Evolutionary conservation across 352 stramenopile species (phyloP), one percentile per base, ranked within the genome.

Genomic region (Phytophthora vignae): DNA sequence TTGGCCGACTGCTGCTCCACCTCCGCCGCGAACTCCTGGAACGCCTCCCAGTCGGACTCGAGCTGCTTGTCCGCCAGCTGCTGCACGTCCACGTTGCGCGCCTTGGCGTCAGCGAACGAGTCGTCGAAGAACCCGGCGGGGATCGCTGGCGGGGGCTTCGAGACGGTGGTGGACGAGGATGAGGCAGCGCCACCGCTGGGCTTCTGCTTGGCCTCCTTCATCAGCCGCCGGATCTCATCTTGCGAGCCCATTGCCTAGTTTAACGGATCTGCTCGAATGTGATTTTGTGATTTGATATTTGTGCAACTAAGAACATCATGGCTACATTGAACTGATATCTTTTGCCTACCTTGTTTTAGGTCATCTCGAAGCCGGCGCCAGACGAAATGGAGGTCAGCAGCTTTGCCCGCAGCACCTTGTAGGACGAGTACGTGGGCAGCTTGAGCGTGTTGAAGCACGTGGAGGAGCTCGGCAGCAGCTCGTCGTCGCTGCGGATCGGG

Each of bases 401-500:
- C 79, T 99, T 99, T 22, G 94, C 81, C 29, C 86, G 84, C 67
- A 99, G 77, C 57, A 98, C 86, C 60, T 97, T 98, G 76, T 98
- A 94, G 48, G 84, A 97, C 53, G 90, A 97, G 81, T 99, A 99
- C 22, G 96, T 98, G 27, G 97, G 97, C 40, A 99, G 88, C 77
- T 99, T 99, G 59, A 99, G 85, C 15, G 88, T 97, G 81, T 99
- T 99, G 82, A 99, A 99, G 83, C 97, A 99, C 59, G 97, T 99
- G 19, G 88, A 97, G 1, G 97, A 95, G 53, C 90, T 93, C 15
- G 96, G 96, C 33, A 99, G 87, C 55, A 97, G 78, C 57, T 97
- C 93, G 49, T 95, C 77, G 72, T 97, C 87, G 56, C 63, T 55
- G 38, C 76, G 75, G 53, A 94, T 90, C 15, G 76, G 50, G 54